A percentile compares a stretch with the other conserved stretches of the same genome.
These are phyloP conservation scores for Aspergillus terreus DNA, from an alignment of 2,329 filamentous ascomycete species.

Conservation along the genomic window DNA sequence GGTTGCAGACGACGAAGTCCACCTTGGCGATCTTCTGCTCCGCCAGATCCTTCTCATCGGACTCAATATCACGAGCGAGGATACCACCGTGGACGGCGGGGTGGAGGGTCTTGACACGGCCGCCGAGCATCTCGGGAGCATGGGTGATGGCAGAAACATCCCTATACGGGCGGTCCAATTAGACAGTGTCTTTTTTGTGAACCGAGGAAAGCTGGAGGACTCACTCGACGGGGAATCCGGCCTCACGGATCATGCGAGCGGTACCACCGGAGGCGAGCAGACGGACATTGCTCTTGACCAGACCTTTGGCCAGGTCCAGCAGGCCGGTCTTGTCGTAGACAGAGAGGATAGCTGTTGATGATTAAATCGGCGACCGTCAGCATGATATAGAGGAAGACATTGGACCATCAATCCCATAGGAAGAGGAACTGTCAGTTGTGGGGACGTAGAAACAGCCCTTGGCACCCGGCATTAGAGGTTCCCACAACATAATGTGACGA, in stretches of 20 bases:
- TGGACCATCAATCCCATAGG: conserved; percentile 1
- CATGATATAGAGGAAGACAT: conserved; percentile 8
- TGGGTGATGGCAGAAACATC: conserved; percentile 97
- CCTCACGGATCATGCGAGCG: conserved; percentile 93
- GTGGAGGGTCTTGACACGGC: conserved; percentile 92
- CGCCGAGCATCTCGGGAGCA: conserved; percentile 93
- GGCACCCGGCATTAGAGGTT: conserved; percentile 4
- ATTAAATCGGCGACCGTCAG: conserved; percentile 7
- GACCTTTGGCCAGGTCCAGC: conserved; percentile 85
- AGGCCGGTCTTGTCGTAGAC: conserved; percentile 99
- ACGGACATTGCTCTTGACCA: conserved; percentile 83
- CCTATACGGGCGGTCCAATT: conserved; percentile 44
- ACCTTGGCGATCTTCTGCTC: conserved; percentile 95
- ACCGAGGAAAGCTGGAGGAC: conserved; percentile 27
- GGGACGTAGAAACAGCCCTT: conserved; percentile 4
- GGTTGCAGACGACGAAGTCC: conserved; percentile 95
- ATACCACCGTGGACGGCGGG: conserved; percentile 83
- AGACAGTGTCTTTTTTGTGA: neutral
- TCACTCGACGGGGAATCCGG: conserved; percentile 91
- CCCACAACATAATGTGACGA: conserved; percentile 15
- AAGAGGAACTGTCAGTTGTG: conserved; percentile 7
- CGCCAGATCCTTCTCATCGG: conserved; percentile 93
- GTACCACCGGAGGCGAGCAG: conserved; percentile 94
- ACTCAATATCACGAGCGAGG: conserved; percentile 87
- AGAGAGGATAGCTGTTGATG: conserved; percentile 73